Conservation (phyloP, 805 yeast species). For the Wickerhamiella azymoides region DNA sequence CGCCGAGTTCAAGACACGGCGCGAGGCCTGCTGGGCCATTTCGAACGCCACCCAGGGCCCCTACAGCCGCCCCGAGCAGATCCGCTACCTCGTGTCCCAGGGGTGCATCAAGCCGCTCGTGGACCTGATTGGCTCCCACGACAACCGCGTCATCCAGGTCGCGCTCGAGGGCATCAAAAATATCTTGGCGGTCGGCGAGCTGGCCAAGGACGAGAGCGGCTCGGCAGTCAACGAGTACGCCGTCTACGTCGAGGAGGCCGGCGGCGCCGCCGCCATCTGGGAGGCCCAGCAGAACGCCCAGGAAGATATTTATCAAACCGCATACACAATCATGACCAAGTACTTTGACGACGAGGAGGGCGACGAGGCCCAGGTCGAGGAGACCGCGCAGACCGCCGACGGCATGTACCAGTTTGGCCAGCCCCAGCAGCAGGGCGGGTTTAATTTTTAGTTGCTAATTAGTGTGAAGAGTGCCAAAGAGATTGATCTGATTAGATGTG, state of each 20-base stretch:
- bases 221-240: slow-evolving; percentile 72
- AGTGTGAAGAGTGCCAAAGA: background rate
- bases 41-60: slow-evolving; percentile 98
- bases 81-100: slow-evolving; percentile 80
- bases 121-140: slow-evolving; percentile 78
- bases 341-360: slow-evolving; percentile 52
- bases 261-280: slow-evolving; percentile 93
- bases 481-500: no score
- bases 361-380: slow-evolving; percentile 54
- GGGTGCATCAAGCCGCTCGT: slow-evolving; percentile 97
- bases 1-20: slow-evolving; percentile 91
- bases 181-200: slow-evolving; percentile 85
- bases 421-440: slow-evolving; percentile 11
- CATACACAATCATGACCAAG: slow-evolving; percentile 77
- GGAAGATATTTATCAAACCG: slow-evolving; percentile 83
- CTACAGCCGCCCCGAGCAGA: slow-evolving; percentile 78
- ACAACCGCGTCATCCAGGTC: slow-evolving; percentile 83
- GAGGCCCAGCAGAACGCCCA: slow-evolving; percentile 85
- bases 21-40: slow-evolving; percentile 99
- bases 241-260: slow-evolving; percentile 88
- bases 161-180: slow-evolving; percentile 91
- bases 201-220: slow-evolving; percentile 68
- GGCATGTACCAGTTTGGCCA: slow-evolving; percentile 76
- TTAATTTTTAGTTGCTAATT: slow-evolving; percentile 5
- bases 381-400: slow-evolving; percentile 69